These are phyloP conservation scores for Paracoccidioides brasiliensis DNA, from an alignment of 2,329 filamentous ascomycete species.

Conservation along the genomic window DNA sequence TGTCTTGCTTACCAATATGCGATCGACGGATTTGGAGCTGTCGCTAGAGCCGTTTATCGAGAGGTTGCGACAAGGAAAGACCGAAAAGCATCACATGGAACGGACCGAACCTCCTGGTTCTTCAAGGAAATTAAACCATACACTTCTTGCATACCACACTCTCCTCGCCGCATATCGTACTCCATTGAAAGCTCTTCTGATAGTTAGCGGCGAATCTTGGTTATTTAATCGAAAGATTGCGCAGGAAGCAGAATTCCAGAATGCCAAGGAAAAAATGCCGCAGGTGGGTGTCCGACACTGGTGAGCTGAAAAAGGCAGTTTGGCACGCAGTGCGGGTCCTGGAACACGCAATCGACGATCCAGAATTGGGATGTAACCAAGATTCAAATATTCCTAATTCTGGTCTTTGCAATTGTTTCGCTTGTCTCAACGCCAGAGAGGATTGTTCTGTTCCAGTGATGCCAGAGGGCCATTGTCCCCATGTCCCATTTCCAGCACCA, in stretches of 20 bases:
- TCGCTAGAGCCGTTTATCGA: slow-evolving; percentile 8
- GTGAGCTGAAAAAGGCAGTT: slow-evolving; percentile 17
- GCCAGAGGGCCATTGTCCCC: not conserved
- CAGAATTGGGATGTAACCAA: not conserved
- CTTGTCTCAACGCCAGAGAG: not conserved
- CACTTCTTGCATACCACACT: slow-evolving; percentile 19
- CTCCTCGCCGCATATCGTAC: slow-evolving; percentile 19
- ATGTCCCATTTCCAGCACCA: not conserved
- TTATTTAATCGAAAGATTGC: slow-evolving; percentile 24
- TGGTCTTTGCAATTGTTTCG: not conserved
- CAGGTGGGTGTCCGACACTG: slow-evolving; percentile 18
- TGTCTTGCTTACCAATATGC: slow-evolving; percentile 7
- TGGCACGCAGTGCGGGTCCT: slow-evolving; percentile 21
- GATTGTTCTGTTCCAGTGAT: not conserved
- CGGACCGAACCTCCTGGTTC: not conserved
- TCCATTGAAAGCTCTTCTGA: slow-evolving; percentile 20
- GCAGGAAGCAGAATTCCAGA: slow-evolving; percentile 19
- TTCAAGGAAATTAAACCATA: slow-evolving; percentile 7
- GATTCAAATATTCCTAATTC: not conserved
- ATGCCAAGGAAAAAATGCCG: slow-evolving; percentile 19
- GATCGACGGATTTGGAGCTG: slow-evolving; percentile 6
- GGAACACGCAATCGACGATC: slow-evolving; percentile 8
- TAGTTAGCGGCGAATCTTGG: slow-evolving; percentile 26
- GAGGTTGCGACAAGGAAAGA: slow-evolving; percentile 2
- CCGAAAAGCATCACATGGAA: not conserved